Conservation (phyloP, 495 filamentous ascomycete species). For the Daldinia decipiens region DNA sequence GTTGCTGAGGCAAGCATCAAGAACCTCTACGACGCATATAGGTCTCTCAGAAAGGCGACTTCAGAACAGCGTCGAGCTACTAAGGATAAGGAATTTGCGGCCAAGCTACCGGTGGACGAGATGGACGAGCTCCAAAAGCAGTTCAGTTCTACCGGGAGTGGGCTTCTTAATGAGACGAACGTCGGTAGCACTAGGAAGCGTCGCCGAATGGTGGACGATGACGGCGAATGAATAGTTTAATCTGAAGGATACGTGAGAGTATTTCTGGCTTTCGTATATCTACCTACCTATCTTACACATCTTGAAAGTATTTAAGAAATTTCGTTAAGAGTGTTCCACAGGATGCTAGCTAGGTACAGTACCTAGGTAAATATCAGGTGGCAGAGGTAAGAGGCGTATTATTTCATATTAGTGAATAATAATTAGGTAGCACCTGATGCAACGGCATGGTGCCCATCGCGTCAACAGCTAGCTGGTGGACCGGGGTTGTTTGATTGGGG, state of each 20-base stretch:
- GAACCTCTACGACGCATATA: slow-evolving; percentile 33
- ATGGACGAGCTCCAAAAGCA: slow-evolving; percentile 28
- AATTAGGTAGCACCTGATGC: slow-evolving; percentile 16
- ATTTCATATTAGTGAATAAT: slow-evolving; percentile 5
- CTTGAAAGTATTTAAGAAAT: neutral
- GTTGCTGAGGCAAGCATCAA: slow-evolving; percentile 30
- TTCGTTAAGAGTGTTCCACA: neutral
- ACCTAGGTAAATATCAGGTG: no score
- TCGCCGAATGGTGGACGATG: slow-evolving; percentile 32
- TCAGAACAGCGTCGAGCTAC: slow-evolving; percentile 30
- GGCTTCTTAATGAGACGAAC: neutral
- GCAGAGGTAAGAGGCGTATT: no score
- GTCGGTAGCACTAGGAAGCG: slow-evolving; percentile 21
- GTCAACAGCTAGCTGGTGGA: slow-evolving; percentile 21
- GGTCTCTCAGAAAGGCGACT: slow-evolving; percentile 21
- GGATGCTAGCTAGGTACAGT: no score
- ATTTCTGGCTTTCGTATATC: neutral
- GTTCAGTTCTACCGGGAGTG: slow-evolving; percentile 11
- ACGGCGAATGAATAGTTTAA: neutral
- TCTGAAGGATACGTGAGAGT: neutral
- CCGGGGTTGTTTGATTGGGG: slow-evolving; percentile 8
- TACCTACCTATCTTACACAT: no score
- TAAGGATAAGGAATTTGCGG: slow-evolving; percentile 34
- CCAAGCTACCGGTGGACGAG: slow-evolving; percentile 18
- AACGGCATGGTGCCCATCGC: slow-evolving; percentile 29